phyloP scores from a whole-genome alignment of 345 rosid species.

The Conringia planisiliqua region DNA sequence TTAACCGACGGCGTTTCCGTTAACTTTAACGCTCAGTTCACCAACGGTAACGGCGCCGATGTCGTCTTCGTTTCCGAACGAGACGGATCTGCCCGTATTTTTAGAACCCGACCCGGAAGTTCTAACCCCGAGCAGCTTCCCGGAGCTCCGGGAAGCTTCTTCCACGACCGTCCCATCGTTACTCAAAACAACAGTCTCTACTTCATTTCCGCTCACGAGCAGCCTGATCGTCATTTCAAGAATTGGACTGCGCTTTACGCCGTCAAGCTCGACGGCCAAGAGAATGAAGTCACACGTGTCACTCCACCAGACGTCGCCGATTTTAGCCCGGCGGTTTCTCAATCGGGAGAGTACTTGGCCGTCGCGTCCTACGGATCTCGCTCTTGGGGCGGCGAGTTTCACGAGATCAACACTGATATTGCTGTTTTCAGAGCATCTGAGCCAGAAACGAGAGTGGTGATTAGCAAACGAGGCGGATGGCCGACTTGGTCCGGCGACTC shows the following conservation, averaged over 20 bases:
- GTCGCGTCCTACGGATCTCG: conserved; percentile 76
- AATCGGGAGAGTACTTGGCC: conserved; percentile 52
- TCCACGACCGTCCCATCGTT: conserved; percentile 75
- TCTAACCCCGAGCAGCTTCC: conserved; percentile 46
- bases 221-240: conserved; percentile 51
- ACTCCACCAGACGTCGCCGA: conserved; percentile 60
- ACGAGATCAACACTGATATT: conserved; percentile 62
- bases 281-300: conserved; percentile 38
- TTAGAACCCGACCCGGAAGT: conserved; percentile 36
- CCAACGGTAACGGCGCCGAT: conserved; percentile 18
- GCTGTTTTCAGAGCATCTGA: conserved; percentile 50
- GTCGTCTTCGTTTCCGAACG: conserved; percentile 72
- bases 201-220: conserved; percentile 76
- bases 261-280: conserved; percentile 5
- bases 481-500: conserved; percentile 80
- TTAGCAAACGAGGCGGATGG: conserved; percentile 74
- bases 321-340: conserved; percentile 70
- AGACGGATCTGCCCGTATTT: conserved; percentile 47
- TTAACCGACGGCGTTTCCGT: conserved; percentile 72
- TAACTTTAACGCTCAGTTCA: conserved; percentile 77
- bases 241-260: conserved; percentile 75
- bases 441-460: conserved; percentile 47
- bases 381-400: conserved; percentile 78
- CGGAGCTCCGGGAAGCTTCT: conserved; percentile 50
- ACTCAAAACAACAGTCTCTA: conserved; percentile 41